Base-by-base conservation (phyloP, 2,329 filamentous ascomycete species). In the Ambrosiella beaveri region DNA sequence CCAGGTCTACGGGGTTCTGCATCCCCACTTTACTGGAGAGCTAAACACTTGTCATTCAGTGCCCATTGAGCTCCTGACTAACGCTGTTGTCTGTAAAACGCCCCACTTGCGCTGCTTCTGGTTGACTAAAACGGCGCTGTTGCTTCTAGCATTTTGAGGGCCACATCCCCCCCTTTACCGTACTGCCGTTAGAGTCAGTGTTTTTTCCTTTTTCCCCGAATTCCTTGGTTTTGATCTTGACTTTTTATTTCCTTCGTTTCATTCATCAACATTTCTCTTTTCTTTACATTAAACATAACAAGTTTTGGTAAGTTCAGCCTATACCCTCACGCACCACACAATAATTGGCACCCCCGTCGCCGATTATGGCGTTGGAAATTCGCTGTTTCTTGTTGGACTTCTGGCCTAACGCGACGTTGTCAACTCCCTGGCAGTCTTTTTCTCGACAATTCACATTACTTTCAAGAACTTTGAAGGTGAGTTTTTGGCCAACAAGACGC, bases 391-490 rank as follows among this genome's bases (percentile, higher is more conserved):
- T 51, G 9, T 35, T 11, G 17, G 13, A 35, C 9, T 27, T 50
- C 44, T 49, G 8, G n/a, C 39, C 54, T 56, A 50, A 47, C 51
- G 40, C 51, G 57, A 36, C 39, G 38, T 49, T 41, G 27, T 51
- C 47, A 9, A 51, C n/a, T 19, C 35, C 27, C 47, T 36, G 27
- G 27, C 47, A 51, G 47, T 51, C 47, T 51, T 51, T n/a, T 51
- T 19, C 17, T 27, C 47, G 35, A 51, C 45, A n/a, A 54, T 39
- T 19, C 57, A 58, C 19, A 13, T 39, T 8, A 12, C 27, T 12
- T 12, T 47, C 51, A 45, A 49, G 51, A 58, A 58, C 57, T 49
- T 35, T 54, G 57, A 50, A 54, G 57, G 57, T 58, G 15, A 58
- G 57, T 58, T 54, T 52, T 55, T 35, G 12, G 19, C 13, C 35